Conservation (phyloP, 192 early-diverging fungal species). For the Coemansia aciculifera region DNA sequence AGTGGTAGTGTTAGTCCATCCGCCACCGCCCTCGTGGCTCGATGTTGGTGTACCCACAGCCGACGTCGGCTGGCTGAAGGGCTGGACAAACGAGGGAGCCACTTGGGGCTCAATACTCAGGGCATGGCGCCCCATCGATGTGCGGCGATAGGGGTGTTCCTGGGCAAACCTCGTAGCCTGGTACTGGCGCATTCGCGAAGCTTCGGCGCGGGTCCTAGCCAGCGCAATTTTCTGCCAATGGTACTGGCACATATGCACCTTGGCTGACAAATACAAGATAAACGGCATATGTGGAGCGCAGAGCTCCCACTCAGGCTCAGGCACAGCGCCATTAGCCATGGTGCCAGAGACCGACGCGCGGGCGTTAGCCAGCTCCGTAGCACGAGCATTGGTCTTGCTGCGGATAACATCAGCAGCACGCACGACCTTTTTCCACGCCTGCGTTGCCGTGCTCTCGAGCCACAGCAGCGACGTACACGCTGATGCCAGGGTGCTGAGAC, state of each 20-base stretch:
- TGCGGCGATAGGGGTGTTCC: not conserved
- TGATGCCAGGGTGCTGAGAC: constrained; percentile 41
- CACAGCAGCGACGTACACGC: constrained; percentile 52
- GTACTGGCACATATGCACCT: constrained; percentile 55
- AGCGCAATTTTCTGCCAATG: constrained; percentile 56
- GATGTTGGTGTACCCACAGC: constrained; percentile 29
- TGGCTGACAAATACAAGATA: constrained; percentile 47
- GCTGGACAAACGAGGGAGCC: constrained; percentile 48
- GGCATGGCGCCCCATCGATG: constrained; percentile 13
- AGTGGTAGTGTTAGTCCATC: not conserved
- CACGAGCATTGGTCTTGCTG: constrained; percentile 31
- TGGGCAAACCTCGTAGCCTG: not conserved
- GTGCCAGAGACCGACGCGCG: constrained; percentile 42
- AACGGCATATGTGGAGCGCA: constrained; percentile 57
- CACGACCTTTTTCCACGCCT: constrained; percentile 54
- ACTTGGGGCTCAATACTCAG: constrained; percentile 32
- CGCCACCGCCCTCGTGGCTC: constrained; percentile 16
- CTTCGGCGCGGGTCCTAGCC: constrained; percentile 36
- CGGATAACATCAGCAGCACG: constrained; percentile 49
- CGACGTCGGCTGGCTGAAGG: constrained; percentile 46
- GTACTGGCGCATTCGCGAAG: constrained; percentile 5
- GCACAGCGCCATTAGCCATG: constrained; percentile 49
- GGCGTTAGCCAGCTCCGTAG: constrained; percentile 42
- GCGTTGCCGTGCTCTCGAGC: constrained; percentile 52
- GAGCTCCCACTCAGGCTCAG: constrained; percentile 57